Conservation (phyloP, 768 basidiomycete species). For the Mycena belliarum region DNA sequence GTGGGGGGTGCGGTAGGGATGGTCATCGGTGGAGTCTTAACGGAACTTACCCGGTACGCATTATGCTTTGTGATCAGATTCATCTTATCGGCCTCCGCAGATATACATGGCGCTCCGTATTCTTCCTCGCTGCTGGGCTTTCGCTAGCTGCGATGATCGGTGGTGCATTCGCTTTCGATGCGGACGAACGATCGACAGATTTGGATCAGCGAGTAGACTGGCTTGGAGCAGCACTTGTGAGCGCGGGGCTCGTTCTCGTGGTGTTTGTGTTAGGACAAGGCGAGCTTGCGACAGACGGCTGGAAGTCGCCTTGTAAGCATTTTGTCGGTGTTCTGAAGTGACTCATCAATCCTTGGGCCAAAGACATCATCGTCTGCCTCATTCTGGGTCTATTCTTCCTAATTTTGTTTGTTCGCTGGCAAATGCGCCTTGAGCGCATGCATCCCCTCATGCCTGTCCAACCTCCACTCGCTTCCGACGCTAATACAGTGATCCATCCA, state of each 20-base stretch:
- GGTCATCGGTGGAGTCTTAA: conserved; percentile 58
- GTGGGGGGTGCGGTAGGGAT: conserved; percentile 61
- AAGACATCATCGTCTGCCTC: conserved; percentile 68
- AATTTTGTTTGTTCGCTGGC: conserved; percentile 60
- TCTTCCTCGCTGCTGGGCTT: conserved; percentile 50
- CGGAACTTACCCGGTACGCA: conserved; percentile 33
- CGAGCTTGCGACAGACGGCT: conserved; percentile 55
- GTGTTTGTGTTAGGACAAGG: conserved; percentile 71
- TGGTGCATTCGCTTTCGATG: conserved; percentile 34
- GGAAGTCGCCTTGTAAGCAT: conserved; percentile 44
- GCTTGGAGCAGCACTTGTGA: conserved; percentile 67
- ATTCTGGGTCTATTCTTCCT: conserved; percentile 59
- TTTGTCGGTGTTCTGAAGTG: not conserved
- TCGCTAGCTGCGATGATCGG: conserved; percentile 14
- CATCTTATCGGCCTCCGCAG: not conserved
- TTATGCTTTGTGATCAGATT: no score
- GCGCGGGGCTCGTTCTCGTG: conserved; percentile 63
- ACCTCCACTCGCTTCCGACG: not conserved
- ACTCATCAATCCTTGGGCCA: no score
- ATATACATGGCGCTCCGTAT: conserved; percentile 50
- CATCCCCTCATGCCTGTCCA: not conserved
- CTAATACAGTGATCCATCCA: not conserved
- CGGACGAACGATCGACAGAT: conserved; percentile 37
- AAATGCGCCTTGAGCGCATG: conserved; percentile 51
- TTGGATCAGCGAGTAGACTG: conserved; percentile 59